phyloP scores from a whole-genome alignment of 345 rosid genomes.

The thale cress (Arabidopsis thaliana) region DNA sequence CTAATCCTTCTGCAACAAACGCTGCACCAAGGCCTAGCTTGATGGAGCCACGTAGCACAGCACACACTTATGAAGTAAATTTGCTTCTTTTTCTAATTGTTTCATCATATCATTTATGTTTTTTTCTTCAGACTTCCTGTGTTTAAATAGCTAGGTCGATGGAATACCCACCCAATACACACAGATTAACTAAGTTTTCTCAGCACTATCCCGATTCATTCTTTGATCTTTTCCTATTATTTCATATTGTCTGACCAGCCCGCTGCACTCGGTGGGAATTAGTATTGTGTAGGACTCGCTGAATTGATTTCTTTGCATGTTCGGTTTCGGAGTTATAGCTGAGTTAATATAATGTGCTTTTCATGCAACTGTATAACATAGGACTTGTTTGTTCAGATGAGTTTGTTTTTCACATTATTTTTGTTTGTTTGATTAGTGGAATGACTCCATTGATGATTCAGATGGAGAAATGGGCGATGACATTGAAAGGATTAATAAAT shows the following conservation, averaged over 20 bases:
- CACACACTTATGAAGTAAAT: constrained; percentile 36
- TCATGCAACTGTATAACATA: neutral
- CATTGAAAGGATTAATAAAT: constrained; percentile 18
- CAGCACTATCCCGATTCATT: neutral
- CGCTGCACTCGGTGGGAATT: constrained; percentile 14
- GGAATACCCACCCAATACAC: constrained; percentile 2
- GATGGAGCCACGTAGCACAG: constrained; percentile 43
- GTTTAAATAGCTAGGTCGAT: constrained; percentile 18
- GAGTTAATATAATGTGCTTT: neutral
- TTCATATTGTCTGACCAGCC: constrained; percentile 16
- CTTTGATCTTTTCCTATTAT: neutral
- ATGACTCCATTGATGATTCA: constrained; percentile 44
- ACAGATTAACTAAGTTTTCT: constrained; percentile 1
- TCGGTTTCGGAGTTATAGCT: neutral
- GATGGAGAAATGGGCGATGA: constrained; percentile 25
- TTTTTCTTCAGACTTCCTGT: constrained; percentile 2
- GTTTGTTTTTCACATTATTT: constrained; percentile 1
- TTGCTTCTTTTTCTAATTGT: neutral
- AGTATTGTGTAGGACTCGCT: neutral
- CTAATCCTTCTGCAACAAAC: constrained; percentile 25
- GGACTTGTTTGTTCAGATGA: constrained; percentile 12
- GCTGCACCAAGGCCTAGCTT: constrained; percentile 19
- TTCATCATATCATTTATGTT: constrained; percentile 5
- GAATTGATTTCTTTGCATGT: constrained; percentile 5
- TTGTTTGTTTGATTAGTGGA: constrained; percentile 44